Conservation (phyloP, 1,139 yeast genomes). For the Hyphopichia buzzinii region DNA sequence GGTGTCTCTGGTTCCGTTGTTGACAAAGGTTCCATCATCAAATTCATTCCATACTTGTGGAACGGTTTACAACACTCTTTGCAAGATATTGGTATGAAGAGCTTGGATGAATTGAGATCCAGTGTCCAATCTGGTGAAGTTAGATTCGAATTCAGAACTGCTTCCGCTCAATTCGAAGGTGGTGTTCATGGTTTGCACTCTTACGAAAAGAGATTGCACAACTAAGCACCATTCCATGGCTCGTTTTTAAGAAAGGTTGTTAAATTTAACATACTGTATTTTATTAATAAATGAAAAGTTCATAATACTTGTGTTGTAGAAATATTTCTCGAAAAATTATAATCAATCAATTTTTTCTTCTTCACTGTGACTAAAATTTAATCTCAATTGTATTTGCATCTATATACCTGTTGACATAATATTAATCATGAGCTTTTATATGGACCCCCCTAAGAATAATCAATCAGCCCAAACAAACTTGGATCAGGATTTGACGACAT, state of each 20-base stretch:
- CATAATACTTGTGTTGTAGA: too few relatives aligned
- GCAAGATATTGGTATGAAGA: conserved; percentile 91
- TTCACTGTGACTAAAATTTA: too few relatives aligned
- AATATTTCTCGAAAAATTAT: too few relatives aligned
- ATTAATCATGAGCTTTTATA: conserved; percentile 4
- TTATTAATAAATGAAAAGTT: neutral
- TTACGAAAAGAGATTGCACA: conserved; percentile 95
- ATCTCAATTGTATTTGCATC: neutral
- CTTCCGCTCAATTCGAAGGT: conserved; percentile 98
- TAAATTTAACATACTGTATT: neutral
- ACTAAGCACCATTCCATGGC: conserved; percentile 33
- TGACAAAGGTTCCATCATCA: conserved; percentile 93
- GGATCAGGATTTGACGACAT: conserved; percentile 52
- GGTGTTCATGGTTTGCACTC: conserved; percentile 97
- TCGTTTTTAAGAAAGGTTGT: neutral
- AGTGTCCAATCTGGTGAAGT: conserved; percentile 66
- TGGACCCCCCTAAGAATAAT: conserved; percentile 7
- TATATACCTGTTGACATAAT: too few relatives aligned
- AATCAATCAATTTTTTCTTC: too few relatives aligned
- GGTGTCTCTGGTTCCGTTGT: conserved; percentile 98
- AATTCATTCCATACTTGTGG: conserved; percentile 90
- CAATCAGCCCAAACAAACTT: conserved; percentile 45
- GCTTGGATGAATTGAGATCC: conserved; percentile 62
- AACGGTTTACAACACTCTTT: conserved; percentile 98
- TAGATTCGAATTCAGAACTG: conserved; percentile 97